phyloP scores from a whole-genome alignment of 2,329 filamentous ascomycete genomes.

The Leptoxyphium fumago region DNA sequence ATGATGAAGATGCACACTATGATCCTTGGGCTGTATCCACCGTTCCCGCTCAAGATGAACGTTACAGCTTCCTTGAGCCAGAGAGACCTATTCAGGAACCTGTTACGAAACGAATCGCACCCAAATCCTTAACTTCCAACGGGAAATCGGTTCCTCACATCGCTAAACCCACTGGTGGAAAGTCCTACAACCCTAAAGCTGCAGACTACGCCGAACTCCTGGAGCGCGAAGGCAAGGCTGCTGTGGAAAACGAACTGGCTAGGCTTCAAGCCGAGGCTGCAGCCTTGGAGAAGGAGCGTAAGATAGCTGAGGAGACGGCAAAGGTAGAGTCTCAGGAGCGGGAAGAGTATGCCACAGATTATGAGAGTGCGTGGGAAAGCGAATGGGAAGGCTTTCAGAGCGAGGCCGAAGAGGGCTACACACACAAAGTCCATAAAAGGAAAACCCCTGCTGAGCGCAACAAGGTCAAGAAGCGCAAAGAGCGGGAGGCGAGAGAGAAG shows the following conservation, averaged over 20 bases:
- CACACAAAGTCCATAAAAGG: slow-evolving; percentile 57
- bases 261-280: slow-evolving; percentile 52
- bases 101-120: slow-evolving; percentile 57
- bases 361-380: slow-evolving; percentile 84
- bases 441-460: slow-evolving; percentile 83
- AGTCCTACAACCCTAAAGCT: slow-evolving; percentile 85
- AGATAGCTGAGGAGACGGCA: slow-evolving; percentile 57
- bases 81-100: slow-evolving; percentile 55
- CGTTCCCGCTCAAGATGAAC: slow-evolving; percentile 32
- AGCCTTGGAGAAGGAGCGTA: slow-evolving; percentile 52
- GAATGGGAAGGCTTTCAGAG: slow-evolving; percentile 47
- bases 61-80: slow-evolving; percentile 49
- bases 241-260: slow-evolving; percentile 62
- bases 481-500: slow-evolving; percentile 61
- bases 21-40: slow-evolving; percentile 61
- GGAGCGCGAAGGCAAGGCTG: slow-evolving; percentile 60
- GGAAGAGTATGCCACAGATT: slow-evolving; percentile 45
- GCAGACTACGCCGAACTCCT: slow-evolving; percentile 71
- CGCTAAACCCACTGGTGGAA: slow-evolving; percentile 61
- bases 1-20: slow-evolving; percentile 45
- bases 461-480: slow-evolving; percentile 75
- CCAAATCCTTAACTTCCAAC: slow-evolving; percentile 67
- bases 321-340: slow-evolving; percentile 61
- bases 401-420: slow-evolving; percentile 45
- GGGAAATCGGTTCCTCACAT: slow-evolving; percentile 71